Percentiles rank a stretch among this genome's conserved stretches.
Evolutionary conservation across 108 stramenopile species (phyloP).

Genomic region (Pseudonitzschia pungens): DNA sequence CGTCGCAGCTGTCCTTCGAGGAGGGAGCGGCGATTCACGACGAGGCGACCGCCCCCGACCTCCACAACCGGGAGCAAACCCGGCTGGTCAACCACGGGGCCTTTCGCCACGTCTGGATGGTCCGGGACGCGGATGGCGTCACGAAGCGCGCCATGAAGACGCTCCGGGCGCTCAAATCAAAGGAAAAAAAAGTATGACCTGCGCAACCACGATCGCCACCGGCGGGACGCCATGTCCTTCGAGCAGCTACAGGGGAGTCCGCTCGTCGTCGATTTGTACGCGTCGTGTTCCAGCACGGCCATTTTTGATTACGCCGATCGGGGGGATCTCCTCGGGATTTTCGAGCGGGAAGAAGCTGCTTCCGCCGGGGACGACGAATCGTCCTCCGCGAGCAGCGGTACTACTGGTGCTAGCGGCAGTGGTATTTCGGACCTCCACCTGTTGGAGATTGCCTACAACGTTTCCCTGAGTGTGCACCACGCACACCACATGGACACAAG

Average conservation of each 20-base stretch:
- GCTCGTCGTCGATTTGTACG: constrained; percentile 68
- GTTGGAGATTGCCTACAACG: constrained; percentile 64
- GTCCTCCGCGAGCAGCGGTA: too few species aligned
- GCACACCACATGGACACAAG: constrained; percentile 61
- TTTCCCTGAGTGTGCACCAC: constrained; percentile 56
- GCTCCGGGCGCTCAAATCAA: constrained; percentile 30
- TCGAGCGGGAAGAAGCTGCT: constrained; percentile 28
- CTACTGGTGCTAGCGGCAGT: too few species aligned
- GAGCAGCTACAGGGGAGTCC: constrained; percentile 47
- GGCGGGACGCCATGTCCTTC: constrained; percentile 68
- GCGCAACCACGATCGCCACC: constrained; percentile 73
- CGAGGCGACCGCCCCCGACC: neutral
- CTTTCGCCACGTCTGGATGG: constrained; percentile 52
- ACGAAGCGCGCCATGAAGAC: constrained; percentile 60
- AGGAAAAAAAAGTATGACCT: constrained; percentile 57
- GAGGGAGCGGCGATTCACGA: neutral
- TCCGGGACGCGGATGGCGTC: constrained; percentile 34
- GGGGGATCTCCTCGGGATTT: constrained; percentile 49
- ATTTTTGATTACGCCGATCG: constrained; percentile 67
- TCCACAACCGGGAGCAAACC: constrained; percentile 15
- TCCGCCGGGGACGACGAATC: too few species aligned
- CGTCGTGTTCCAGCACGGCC: constrained; percentile 62
- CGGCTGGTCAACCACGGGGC: constrained; percentile 37
- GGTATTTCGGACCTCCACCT: constrained; percentile 26
- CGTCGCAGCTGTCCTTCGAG: too few species aligned